phyloP scores from a whole-genome alignment of 768 basidiomycete genomes.

The Amanita muscaria region DNA sequence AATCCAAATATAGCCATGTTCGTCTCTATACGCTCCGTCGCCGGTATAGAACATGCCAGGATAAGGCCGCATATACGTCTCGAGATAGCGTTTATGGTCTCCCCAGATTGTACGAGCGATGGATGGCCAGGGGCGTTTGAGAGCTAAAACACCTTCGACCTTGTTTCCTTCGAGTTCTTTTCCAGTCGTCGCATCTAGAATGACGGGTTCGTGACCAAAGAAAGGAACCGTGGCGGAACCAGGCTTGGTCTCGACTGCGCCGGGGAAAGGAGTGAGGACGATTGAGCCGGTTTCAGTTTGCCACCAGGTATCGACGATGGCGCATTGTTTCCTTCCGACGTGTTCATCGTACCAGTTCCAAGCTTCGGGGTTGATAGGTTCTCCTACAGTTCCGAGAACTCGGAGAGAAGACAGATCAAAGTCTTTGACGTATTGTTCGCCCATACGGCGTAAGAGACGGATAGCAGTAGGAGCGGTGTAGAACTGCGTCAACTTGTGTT shows the following conservation, averaged over 20 bases:
- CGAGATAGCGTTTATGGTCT: slow-evolving; percentile 78
- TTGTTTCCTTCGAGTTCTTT: slow-evolving; percentile 68
- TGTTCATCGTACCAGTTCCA: slow-evolving; percentile 99
- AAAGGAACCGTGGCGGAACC: slow-evolving; percentile 97
- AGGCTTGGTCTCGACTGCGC: slow-evolving; percentile 92
- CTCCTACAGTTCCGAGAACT: slow-evolving; percentile 88
- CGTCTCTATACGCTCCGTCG: slow-evolving; percentile 90
- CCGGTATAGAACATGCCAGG: slow-evolving; percentile 95
- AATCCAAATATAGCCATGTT: slow-evolving; percentile 98
- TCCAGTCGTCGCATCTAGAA: slow-evolving; percentile 81
- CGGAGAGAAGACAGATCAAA: slow-evolving; percentile 79
- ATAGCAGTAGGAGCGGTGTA: slow-evolving; percentile 96
- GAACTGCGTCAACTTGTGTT: slow-evolving; percentile 91
- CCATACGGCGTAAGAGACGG: slow-evolving; percentile 72
- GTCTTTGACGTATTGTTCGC: slow-evolving; percentile 74
- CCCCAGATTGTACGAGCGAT: slow-evolving; percentile 88
- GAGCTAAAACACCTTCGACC: slow-evolving; percentile 85
- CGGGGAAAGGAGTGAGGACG: slow-evolving; percentile 91
- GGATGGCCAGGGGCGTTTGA: slow-evolving; percentile 89
- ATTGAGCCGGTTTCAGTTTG: slow-evolving; percentile 98
- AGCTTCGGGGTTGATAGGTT: slow-evolving; percentile 98
- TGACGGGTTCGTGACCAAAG: slow-evolving; percentile 86
- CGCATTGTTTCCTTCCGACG: slow-evolving; percentile 81
- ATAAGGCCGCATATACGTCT: slow-evolving; percentile 63
- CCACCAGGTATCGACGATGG: slow-evolving; percentile 94